Conservation (phyloP, 441 rosid species). For the Populus hybrid region DNA sequence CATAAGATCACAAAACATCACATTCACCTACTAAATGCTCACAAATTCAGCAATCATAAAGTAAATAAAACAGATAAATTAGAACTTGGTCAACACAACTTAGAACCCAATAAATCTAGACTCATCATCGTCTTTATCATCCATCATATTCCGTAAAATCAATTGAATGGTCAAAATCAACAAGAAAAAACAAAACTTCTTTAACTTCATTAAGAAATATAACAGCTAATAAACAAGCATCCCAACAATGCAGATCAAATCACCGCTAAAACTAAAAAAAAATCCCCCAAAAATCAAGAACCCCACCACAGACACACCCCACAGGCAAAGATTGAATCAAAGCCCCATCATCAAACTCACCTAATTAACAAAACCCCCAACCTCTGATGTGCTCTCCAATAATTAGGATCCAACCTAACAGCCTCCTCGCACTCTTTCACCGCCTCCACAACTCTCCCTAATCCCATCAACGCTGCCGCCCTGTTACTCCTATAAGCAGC, state of each 20-base stretch:
- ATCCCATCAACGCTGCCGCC: conserved; percentile 76
- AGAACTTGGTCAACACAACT: background rate
- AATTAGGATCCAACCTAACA: conserved; percentile 70
- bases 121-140: background rate
- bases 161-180: background rate
- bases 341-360: conserved; percentile 27
- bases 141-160: background rate
- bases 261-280: background rate
- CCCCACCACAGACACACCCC: background rate
- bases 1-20: conserved; percentile 3
- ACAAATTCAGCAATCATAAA: background rate
- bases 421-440: conserved; percentile 86
- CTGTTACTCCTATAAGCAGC: conserved; percentile 73
- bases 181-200: background rate
- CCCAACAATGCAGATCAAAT: conserved; percentile 9
- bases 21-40: background rate
- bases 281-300: background rate
- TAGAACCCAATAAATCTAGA: background rate
- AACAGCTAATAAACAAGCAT: background rate
- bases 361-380: conserved; percentile 67
- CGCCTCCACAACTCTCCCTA: conserved; percentile 64
- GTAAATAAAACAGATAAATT: background rate
- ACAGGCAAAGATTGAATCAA: background rate
- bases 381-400: conserved; percentile 77
- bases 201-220: background rate